Base-by-base conservation (phyloP, 2,329 filamentous ascomycete species). In the Curvularia verruculosa region DNA sequence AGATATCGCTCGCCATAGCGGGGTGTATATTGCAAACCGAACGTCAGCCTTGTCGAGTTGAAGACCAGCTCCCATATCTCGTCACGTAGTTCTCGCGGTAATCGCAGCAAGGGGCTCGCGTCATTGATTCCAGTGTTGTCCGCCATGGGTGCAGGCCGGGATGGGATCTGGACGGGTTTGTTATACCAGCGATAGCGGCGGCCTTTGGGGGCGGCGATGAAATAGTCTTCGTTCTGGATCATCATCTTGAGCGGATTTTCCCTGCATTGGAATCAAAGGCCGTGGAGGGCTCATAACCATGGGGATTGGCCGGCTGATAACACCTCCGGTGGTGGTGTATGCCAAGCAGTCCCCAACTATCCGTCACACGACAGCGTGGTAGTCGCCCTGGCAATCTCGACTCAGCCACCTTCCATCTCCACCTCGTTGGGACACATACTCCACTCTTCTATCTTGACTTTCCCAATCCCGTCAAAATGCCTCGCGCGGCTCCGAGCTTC, bases 21-120 rank as follows among this genome's bases (percentile, higher is more conserved):
- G 47, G 59, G 39, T 36, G 57, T 57, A 44, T 60, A 60, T 54
- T 57, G 59, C 44, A 60, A 26, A 21, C 59, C 59, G 29, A 56
- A 61, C 1, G 59, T 56, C 34, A 61, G 56, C 52, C 59, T 61
- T 31, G 57, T 61, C 39, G 59, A 59, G 50, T 57, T 61, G 56
- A 61, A 61, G 21, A 54, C 50, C 45, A 57, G 40, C 23, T 52
- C 50, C 54, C 54, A 58, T 9, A 64, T 60, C 44, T 62, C 53
- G n/a, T 58, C 56, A 43, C 61, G 59, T 2, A 64, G 52, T 26
- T 64, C 59, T 44, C 53, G 41, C 28, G 61, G 61, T 6, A 64
- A 34, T 41, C 49, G 50, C 15, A 61, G 48, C 44, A 61, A 18
- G 13, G 43, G 56, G 41, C 53, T 61, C 12, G 49, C 34, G 7